Conservation (phyloP, 2,329 filamentous ascomycete genomes). For the Capronia epimyces region DNA sequence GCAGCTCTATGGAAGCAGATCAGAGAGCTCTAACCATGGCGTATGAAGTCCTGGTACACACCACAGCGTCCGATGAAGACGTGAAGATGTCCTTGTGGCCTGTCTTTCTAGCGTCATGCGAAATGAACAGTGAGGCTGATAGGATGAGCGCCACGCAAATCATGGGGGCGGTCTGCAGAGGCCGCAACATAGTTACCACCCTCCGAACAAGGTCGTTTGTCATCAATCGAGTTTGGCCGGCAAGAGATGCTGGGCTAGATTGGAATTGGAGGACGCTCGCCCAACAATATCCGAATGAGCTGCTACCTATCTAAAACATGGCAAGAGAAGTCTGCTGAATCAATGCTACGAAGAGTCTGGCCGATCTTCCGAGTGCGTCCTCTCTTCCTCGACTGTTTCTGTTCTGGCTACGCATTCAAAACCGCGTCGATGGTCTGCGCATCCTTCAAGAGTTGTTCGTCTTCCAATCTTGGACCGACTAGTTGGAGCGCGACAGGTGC, state of each 20-base stretch:
- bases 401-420: slow-evolving; percentile 2
- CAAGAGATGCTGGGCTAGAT: slow-evolving; percentile 27
- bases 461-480: slow-evolving; percentile 32
- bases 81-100: slow-evolving; percentile 33
- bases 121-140: slow-evolving; percentile 29
- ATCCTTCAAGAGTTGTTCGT: slow-evolving; percentile 34
- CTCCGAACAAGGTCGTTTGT: slow-evolving; percentile 30
- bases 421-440: slow-evolving; percentile 31
- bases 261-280: slow-evolving; percentile 34
- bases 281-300: slow-evolving; percentile 31
- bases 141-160: slow-evolving; percentile 26
- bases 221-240: slow-evolving; percentile 31
- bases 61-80: slow-evolving; percentile 26
- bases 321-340: background rate
- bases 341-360: background rate
- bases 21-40: slow-evolving; percentile 29
- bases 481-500: slow-evolving; percentile 35
- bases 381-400: slow-evolving; percentile 3
- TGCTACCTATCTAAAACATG: slow-evolving; percentile 30
- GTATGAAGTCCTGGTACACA: slow-evolving; percentile 32
- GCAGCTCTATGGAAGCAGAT: slow-evolving; percentile 26
- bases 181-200: slow-evolving; percentile 30
- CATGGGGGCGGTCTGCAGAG: slow-evolving; percentile 29
- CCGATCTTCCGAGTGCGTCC: background rate
- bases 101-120: slow-evolving; percentile 31